Evolutionary conservation across 352 stramenopile genomes (phyloP).

Genomic region (Phytophthora nicotianae): DNA sequence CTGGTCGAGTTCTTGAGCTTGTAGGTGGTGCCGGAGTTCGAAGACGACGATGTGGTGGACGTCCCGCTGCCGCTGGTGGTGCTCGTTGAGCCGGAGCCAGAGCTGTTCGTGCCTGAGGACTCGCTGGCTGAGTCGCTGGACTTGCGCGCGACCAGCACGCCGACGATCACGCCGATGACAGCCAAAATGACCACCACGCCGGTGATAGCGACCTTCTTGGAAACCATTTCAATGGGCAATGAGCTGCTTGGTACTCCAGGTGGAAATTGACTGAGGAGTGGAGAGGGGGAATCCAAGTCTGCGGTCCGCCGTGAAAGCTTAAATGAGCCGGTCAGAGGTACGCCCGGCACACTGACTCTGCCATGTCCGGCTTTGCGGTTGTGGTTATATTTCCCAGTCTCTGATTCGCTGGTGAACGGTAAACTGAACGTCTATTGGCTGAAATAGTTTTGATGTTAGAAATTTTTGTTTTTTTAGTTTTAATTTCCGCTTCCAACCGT

Average conservation of each 20-base stretch:
- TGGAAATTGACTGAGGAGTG: not conserved
- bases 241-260: slow-evolving; percentile 12
- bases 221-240: slow-evolving; percentile 23
- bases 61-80: slow-evolving; percentile 13
- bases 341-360: slow-evolving; percentile 25
- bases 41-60: slow-evolving; percentile 20
- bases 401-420: slow-evolving; percentile 23
- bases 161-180: slow-evolving; percentile 54
- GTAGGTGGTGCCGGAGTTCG: slow-evolving; percentile 22
- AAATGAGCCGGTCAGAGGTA: slow-evolving; percentile 26
- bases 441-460: slow-evolving; percentile 15
- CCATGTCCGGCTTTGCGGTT: slow-evolving; percentile 20
- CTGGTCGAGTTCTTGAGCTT: slow-evolving; percentile 34
- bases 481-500: too few species aligned
- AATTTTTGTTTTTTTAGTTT: slow-evolving; percentile 1
- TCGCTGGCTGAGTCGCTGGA: slow-evolving; percentile 37
- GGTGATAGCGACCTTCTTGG: slow-evolving; percentile 44
- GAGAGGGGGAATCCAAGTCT: slow-evolving; percentile 8
- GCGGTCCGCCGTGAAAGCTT: slow-evolving; percentile 26
- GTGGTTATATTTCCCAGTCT: slow-evolving; percentile 6
- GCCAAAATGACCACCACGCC: slow-evolving; percentile 52
- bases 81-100: slow-evolving; percentile 23
- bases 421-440: slow-evolving; percentile 8
- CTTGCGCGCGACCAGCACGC: slow-evolving; percentile 39
- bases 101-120: slow-evolving; percentile 29